Percentiles rank a stretch among this genome's conserved stretches.
These are phyloP conservation scores for Fusarium sp. DNA, from an alignment of 2,329 filamentous ascomycete species.

Conservation along the genomic window DNA sequence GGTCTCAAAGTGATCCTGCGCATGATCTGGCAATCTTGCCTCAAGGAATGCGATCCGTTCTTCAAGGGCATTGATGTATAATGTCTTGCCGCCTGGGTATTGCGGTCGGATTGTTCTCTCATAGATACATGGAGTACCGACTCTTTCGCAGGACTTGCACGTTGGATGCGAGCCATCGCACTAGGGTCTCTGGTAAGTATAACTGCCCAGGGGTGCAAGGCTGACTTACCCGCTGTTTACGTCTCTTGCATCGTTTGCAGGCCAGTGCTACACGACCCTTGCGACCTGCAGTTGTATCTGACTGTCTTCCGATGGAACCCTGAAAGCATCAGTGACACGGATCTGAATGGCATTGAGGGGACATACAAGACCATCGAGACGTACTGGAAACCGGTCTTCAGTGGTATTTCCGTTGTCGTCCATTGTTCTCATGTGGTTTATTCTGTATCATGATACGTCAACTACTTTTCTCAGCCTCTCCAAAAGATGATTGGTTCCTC, in stretches of 20 bases:
- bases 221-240: neutral
- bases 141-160: neutral
- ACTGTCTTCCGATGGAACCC: neutral
- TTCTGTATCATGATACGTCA: neutral
- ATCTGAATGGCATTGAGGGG: accelerated
- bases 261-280: neutral
- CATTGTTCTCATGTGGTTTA: neutral
- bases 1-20: neutral
- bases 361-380: neutral
- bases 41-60: neutral
- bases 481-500: no score
- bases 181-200: neutral
- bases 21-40: neutral
- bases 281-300: neutral
- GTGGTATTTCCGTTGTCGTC: neutral
- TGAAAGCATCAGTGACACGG: neutral
- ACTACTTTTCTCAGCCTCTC: no score
- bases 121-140: neutral
- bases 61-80: neutral
- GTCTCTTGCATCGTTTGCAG: neutral
- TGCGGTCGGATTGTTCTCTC: neutral
- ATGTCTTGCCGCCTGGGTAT: neutral
- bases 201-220: neutral
- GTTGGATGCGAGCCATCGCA: neutral
- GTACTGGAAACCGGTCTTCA: accelerated